Base-by-base conservation (phyloP, 768 basidiomycete species). In the Lactarius tabidus region DNA sequence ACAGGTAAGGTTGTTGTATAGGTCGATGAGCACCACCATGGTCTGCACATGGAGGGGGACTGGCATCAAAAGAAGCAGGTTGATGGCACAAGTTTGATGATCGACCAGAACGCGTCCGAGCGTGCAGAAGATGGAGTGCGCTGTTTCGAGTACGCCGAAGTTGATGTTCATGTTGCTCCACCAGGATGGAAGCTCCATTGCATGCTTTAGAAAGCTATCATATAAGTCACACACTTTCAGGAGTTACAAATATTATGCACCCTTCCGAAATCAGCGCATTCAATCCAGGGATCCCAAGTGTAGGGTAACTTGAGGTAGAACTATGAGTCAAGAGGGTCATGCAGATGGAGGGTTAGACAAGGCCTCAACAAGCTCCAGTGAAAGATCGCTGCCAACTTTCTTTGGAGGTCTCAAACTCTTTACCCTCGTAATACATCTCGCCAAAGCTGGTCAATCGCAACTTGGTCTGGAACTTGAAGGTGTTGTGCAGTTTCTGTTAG, bases 101-200 rank as follows among this genome's bases (percentile, higher is more conserved):
- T 91, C 4, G 87, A 81, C 79, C 88, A 98, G 54, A 99, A 86
- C 45, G 82, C 75, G 76, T 99, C 90, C 15, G 91, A 90, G 64
- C 55, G 88, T 89, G 51, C 81, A 84, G 79, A 98, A 98, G 71
- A 99, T 98, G 43, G 93, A 95, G 74, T 98, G 97, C 0, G 95
- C 95, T 0, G 95, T 95, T 72, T 97, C 86, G 52, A 99, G 82
- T 10, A 99, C 91, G 56, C 91, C 92, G 28, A 95, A 79, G 75
- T 97, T 98, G 68, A 91, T 75, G 65, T 87, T 86, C 73, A 93
- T 95, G 70, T 96, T 87, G 3, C 88, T 59, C 97, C 97, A 78
- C 97, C 97, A 10, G 97, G 97, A 77, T 98, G 97, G 86, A 98
- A 98, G 62, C 97, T 97, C 97, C 97, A 99, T 76, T 98, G 96